Base-by-base conservation (phyloP, 2,329 filamentous ascomycete species). In the Fusarium mangiferae region DNA sequence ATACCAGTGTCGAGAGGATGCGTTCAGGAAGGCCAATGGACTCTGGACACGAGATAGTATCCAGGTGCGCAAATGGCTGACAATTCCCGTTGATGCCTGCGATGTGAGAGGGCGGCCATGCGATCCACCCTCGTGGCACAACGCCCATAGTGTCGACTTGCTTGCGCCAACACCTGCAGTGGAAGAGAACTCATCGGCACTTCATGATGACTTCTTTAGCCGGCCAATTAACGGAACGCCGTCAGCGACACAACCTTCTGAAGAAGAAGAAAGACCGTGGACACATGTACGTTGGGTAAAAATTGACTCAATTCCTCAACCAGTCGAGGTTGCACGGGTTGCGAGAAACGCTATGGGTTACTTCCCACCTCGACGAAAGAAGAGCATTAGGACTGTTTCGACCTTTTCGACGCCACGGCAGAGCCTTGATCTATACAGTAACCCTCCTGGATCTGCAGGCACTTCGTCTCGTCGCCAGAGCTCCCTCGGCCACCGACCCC, bases 1-100 rank as follows among this genome's bases (percentile, higher is more conserved):
- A 77, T 99, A 97, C 82, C 92, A 94, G 77, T 98, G 96, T 81
- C 90, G 93, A 72, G 91, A 95, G 63, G 92, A 95, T 54, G 89
- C 93, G 5, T 91, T 99, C 74, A 89, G 94, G 66, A 96, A 94
- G 80, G 91, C 94, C 44, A 99, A 99, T 81, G 91, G 96, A 17
- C 91, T 99, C 78, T 99, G 96, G 96, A 94, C 95, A 12, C 94
- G 95, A 73, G 96, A 98, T 80, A 94, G 91, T 72, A 92, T 98
- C 41, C 96, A 98, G 81, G 90, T 91, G 54, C 91, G 95, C 67
- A 94, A 94, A 78, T 92, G 90, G 73, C 88, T 99, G 22, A 88
- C 95, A 14, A 85, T 99, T 59, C 96, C 96, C 0, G 94, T 98
- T 9, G 95, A 98, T 81, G 93, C 94, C 45, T 98, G 96, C 81